Evolutionary conservation across 169 alveolate genomes (phyloP), one percentile per base, ranked within the genome.

Genomic region (Plasmodium adleri): DNA sequence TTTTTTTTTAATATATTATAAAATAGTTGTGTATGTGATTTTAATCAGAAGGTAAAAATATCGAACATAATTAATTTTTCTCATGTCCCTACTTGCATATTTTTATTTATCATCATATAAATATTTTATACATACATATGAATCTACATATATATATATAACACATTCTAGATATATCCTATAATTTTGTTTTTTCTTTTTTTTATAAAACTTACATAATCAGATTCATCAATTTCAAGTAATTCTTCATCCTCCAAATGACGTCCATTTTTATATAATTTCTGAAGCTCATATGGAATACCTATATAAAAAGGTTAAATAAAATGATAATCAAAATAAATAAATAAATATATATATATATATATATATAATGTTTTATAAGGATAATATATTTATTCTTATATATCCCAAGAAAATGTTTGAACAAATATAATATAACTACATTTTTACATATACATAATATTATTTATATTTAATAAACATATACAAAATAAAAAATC

Each of bases 211-310:
- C 91, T 83, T 83, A 83, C 91, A 83, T 39, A 58, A 56, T 83
- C 91, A 70, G 68, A 39, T 49, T 71, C 68, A 17, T 71, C 86
- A 15, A 70, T 24, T 68, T 68, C 86, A 49, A 83, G 59, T 15
- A 83, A 20, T 13, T 83, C 91, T 47, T 83, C 91, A 52, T 83
- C 91, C 71, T 32, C 91, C 54, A 83, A 68, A 49, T 22, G 74
- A 63, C 91, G 91, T 15, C 91, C 91, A 58, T 71, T 83, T 58
- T 59, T 83, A 70, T 68, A 83, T 52, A 83, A 54, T 62, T 70
- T 83, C 50, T 83, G 91, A 49, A 50, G 52, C 58, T 83, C 91
- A 67, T 24, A 83, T 47, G 91, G 91, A 60, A 83, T 83, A 58
- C 91, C 91, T 83, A 83, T 63, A 70, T 32, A 32, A 32, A 32